Conservation (phyloP, 345 rosid species). For the Eucalyptus erythrocorys region DNA sequence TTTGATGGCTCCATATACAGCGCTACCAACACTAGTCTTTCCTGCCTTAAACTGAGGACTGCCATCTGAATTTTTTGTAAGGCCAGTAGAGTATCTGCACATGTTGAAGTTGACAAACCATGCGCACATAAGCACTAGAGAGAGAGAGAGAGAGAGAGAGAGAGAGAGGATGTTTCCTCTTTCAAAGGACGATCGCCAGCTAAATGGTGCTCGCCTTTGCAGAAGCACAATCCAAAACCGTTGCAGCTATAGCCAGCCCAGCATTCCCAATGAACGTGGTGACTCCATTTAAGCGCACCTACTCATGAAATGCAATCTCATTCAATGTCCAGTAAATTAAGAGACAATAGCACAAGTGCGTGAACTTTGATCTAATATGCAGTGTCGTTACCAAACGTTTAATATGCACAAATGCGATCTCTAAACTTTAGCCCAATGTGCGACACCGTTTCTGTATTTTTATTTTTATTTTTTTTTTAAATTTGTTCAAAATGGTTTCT, state of each 20-base stretch:
- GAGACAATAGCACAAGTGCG: not conserved
- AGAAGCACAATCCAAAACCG: conserved; percentile 7
- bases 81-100: conserved; percentile 13
- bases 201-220: not conserved
- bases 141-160: not conserved
- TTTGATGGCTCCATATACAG: conserved; percentile 7
- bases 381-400: not conserved
- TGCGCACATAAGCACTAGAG: not conserved
- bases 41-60: not conserved
- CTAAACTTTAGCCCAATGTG: not conserved
- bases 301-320: not conserved
- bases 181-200: not conserved
- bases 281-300: conserved; percentile 21
- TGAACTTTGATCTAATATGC: not conserved
- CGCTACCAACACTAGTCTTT: not conserved
- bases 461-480: no score
- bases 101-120: not conserved
- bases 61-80: conserved; percentile 9
- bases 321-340: not conserved
- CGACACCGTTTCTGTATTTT: not conserved
- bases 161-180: not conserved
- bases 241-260: conserved; percentile 1
- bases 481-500: not conserved
- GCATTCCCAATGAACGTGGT: conserved; percentile 9
- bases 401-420: not conserved